Base-by-base conservation (phyloP, 352 stramenopile genomes). In the Globisporangium perplexum region DNA sequence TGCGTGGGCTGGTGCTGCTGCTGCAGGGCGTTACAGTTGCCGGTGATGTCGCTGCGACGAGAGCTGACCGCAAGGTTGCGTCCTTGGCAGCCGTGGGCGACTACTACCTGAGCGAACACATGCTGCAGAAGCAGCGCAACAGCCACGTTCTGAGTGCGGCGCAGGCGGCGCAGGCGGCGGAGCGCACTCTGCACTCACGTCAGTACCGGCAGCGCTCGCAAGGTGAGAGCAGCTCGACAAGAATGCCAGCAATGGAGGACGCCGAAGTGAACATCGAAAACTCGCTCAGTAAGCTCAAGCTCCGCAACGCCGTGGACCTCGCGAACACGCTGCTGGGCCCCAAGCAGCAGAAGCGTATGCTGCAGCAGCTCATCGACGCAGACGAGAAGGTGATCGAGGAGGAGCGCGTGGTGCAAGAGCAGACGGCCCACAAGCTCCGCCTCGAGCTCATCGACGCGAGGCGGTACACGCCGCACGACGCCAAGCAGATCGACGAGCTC, bases 251-350 rank as follows among this genome's bases (percentile, higher is more conserved):
- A 26, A 1, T 3, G 4, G 4, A 1, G 1, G 33, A 30, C 0
- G 56, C 50, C 7, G 71, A 77, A 48, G 60, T 57, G 7, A 69
- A 56, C 22, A 60, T 87, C n/a, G 73, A 87, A 23, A 65, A 84
- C 30, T 86, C 75, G 18, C 58, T 90, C 7, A 88, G 76, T 57
- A 77, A 69, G 31, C 67, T 79, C 11, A 90, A 90, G 48, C 60
- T 90, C 15, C 72, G 72, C 23, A 90, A 88, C 44, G 79, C 79
- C 0, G 76, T 88, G 6, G 79, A 88, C 49, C 63, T 90, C 11
- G 74, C 74, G 1, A 82, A 81, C 50, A 65, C 71, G 18, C 46
- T 87, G 0, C 39, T 63, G 11, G 74, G 76, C 17, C 59, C 57
- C 10, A 86, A 85, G 47, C 74, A 92, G 50, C 74, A 92, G 55